Base-by-base conservation (phyloP, 148 eudicot genomes). In the Vaccinium macrocarpon region DNA sequence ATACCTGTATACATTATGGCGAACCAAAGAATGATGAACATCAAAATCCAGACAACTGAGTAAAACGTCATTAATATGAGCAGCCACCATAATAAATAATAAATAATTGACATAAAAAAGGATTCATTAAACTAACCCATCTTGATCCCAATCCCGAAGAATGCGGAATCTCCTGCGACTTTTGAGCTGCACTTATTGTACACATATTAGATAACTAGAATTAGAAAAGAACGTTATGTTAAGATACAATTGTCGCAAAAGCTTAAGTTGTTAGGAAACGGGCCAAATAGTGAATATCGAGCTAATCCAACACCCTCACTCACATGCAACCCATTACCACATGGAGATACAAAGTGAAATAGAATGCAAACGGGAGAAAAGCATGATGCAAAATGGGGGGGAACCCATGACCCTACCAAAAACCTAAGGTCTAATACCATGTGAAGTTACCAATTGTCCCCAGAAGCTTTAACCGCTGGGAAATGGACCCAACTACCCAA, bases 121-220 rank as follows among this genome's bases (percentile, higher is more conserved):
- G 81, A 68, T 4, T 3, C 64, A 14, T 29, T 82, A 72, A 81
- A 88, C 93, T 89, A 78, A 97, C 99, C 99, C 99, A 87, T 97
- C 99, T 92, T 97, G 99, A 89, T 92, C 98, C 99, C 98, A 93
- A 38, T 92, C 89, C 73, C 86, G 93, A 81, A 95, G 84, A 51
- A 97, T 95, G 81, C 91, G 92, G 82, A 94, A 97, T 92, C 99
- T 92, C 85, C 97, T 82, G n/a, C 96, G 96, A 83, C 99, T 90
- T 92, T 97, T 96, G 84, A 97, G 94, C 99, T 97, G 90, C 89
- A 90, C 49, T 79, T 64, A 84, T 51, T 59, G 82, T 29, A 74
- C 50, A 61, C 75, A 46, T 72, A 1, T 85, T 74, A 80, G 32
- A 80, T 16, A 56, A 53, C 13, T 25, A 64, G 32, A 62, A 38